phyloP scores from a whole-genome alignment of 2,329 filamentous ascomycete species.

The Penicillium sclerotiorum region DNA sequence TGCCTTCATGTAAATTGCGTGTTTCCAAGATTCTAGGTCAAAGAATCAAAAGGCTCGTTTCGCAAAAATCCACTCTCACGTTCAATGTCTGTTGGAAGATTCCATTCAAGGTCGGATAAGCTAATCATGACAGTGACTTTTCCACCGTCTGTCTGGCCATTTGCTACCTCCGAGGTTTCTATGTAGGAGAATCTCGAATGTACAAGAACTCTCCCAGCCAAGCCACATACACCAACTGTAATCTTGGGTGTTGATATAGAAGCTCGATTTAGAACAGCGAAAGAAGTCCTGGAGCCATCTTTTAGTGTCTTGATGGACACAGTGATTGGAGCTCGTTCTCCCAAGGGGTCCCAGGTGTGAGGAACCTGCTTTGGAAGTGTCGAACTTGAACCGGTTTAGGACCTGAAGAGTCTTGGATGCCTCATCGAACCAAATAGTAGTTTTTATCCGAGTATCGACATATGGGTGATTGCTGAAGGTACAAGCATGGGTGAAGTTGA shows the following conservation, averaged over 20 bases:
- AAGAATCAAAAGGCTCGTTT: too few species aligned
- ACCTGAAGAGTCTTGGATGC: slow-evolving; percentile 4
- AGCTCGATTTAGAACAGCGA: slow-evolving; percentile 1
- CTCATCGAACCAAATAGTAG: slow-evolving; percentile 6
- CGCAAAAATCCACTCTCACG: too few species aligned
- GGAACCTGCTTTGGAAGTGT: slow-evolving; percentile 1
- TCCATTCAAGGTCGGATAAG: background rate
- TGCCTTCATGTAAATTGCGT: too few species aligned
- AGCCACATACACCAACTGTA: slow-evolving; percentile 1
- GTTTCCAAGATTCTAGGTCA: too few species aligned
- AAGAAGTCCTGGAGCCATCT: slow-evolving; percentile 6
- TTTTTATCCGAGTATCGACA: background rate
- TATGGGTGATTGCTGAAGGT: slow-evolving; percentile 4
- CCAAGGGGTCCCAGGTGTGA: slow-evolving; percentile 4
- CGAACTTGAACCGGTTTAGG: slow-evolving; percentile 1
- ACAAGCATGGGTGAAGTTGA: slow-evolving; percentile 1
- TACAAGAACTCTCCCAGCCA: background rate
- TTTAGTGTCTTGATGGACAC: slow-evolving; percentile 5
- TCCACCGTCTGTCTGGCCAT: slow-evolving; percentile 6
- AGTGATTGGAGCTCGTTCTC: slow-evolving; percentile 5
- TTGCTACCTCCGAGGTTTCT: slow-evolving; percentile 5
- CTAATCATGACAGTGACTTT: slow-evolving; percentile 5
- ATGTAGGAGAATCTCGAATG: slow-evolving; percentile 2
- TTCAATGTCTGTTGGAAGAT: too few species aligned
- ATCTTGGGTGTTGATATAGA: slow-evolving; percentile 1